phyloP scores from a whole-genome alignment of 192 early-diverging fungal species.

The Linnemannia elongata region DNA sequence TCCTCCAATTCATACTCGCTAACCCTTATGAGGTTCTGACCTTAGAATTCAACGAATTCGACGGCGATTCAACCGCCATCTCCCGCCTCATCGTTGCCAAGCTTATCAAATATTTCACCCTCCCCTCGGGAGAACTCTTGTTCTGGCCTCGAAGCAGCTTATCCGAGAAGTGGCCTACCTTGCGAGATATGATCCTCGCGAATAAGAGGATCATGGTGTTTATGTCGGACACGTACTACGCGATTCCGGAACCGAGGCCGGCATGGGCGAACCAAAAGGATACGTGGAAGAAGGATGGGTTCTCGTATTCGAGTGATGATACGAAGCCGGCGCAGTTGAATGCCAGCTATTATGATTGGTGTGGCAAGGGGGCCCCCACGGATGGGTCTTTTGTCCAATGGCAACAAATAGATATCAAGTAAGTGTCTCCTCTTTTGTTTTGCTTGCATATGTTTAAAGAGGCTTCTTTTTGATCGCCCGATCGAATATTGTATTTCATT shows the following conservation, averaged over 20 bases:
- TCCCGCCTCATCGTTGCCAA: conserved; percentile 27
- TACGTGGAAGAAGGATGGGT: conserved; percentile 48
- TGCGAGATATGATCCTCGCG: conserved; percentile 55
- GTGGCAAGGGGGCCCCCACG: conserved; percentile 24
- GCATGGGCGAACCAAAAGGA: conserved; percentile 46
- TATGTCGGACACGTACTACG: conserved; percentile 33
- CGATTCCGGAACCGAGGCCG: conserved; percentile 32
- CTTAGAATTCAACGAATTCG: conserved; percentile 54
- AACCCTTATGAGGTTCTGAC: conserved; percentile 59
- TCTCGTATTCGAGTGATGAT: conserved; percentile 27
- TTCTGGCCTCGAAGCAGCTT: conserved; percentile 15
- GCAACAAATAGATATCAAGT: conserved; percentile 61
- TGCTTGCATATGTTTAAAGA: neutral
- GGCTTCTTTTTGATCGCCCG: no score
- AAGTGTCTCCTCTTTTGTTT: conserved; percentile 9
- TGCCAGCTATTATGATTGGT: conserved; percentile 40
- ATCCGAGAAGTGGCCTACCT: conserved; percentile 34
- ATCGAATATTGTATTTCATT: no score
- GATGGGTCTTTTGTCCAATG: conserved; percentile 37
- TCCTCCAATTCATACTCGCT: conserved; percentile 40
- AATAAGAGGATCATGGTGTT: conserved; percentile 56
- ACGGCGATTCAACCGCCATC: conserved; percentile 24
- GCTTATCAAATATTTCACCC: conserved; percentile 47
- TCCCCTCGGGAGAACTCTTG: conserved; percentile 25
- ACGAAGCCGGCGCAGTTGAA: conserved; percentile 29